phyloP scores from a whole-genome alignment of 1,284 basidiomycete species.

The Coniferiporia weirii region DNA sequence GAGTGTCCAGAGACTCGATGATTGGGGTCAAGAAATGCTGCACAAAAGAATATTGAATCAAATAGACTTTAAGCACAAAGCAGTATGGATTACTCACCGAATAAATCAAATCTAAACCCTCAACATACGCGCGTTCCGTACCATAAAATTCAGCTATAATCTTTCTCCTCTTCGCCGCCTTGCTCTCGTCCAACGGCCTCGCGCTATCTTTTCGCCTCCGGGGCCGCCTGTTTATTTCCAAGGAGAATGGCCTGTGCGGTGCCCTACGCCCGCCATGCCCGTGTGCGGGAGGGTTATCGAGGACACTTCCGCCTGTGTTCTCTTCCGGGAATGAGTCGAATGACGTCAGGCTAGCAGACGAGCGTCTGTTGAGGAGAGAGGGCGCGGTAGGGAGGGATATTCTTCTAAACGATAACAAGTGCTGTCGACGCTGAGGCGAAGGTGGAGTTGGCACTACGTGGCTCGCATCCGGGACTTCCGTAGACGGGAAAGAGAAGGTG shows the following conservation, averaged over 20 bases:
- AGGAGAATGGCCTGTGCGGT: constrained; percentile 24
- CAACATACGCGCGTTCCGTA: constrained; percentile 76
- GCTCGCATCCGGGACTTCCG: constrained; percentile 1
- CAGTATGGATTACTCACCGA: constrained; percentile 44
- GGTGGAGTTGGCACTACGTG: not conserved
- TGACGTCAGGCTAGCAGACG: constrained; percentile 61
- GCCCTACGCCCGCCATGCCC: constrained; percentile 20
- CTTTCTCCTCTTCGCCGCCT: constrained; percentile 44
- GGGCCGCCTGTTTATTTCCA: constrained; percentile 31
- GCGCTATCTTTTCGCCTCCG: constrained; percentile 29
- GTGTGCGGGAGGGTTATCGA: constrained; percentile 13
- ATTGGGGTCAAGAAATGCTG: constrained; percentile 79
- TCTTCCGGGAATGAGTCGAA: constrained; percentile 63
- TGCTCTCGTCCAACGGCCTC: constrained; percentile 33
- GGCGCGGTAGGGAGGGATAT: constrained; percentile 69
- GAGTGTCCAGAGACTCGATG: constrained; percentile 60
- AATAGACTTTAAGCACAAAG: not conserved
- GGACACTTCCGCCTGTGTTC: constrained; percentile 15
- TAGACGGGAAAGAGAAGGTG: constrained; percentile 12
- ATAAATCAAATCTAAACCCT: constrained; percentile 77
- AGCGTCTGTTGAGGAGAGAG: constrained; percentile 49
- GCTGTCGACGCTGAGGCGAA: constrained; percentile 26
- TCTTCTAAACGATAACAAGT: constrained; percentile 63
- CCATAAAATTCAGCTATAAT: constrained; percentile 73
- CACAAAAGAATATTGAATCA: not conserved